Percentiles rank a stretch among this genome's conserved stretches.
phyloP scores from a whole-genome alignment of 352 stramenopile species.

The Phytophthora agathidicida region DNA sequence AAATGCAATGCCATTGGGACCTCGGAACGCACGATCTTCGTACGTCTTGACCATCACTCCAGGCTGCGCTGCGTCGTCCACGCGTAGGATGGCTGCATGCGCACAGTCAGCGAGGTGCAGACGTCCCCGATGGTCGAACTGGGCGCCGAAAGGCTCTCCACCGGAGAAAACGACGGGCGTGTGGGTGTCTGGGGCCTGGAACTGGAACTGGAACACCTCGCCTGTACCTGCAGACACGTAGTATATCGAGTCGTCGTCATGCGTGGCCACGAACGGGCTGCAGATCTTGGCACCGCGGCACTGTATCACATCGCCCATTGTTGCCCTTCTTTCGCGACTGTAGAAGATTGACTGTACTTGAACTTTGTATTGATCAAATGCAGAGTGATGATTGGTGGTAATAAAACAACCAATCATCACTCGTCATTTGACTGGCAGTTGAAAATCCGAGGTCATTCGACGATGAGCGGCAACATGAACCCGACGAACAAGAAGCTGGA shows the following conservation, averaged over 20 bases:
- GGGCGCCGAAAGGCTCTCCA: conserved; percentile 67
- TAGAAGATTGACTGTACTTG: conserved; percentile 19
- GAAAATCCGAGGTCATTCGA: no score
- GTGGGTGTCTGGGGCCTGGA: conserved; percentile 50
- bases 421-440: conserved; percentile 19
- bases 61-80: conserved; percentile 63
- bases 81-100: conserved; percentile 72
- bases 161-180: conserved; percentile 64
- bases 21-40: conserved; percentile 78
- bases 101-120: conserved; percentile 79
- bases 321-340: conserved; percentile 17
- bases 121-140: conserved; percentile 63
- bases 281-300: conserved; percentile 79
- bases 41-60: conserved; percentile 85
- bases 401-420: not conserved
- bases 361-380: conserved; percentile 5
- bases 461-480: conserved; percentile 60
- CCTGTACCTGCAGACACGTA: conserved; percentile 79
- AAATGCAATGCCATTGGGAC: conserved; percentile 74
- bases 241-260: conserved; percentile 40
- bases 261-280: conserved; percentile 57
- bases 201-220: conserved; percentile 67
- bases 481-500: conserved; percentile 78
- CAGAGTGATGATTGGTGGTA: not conserved
- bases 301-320: conserved; percentile 46